Conservation (phyloP, 2,329 filamentous ascomycete genomes). For the Macroventuria anomochaeta region DNA sequence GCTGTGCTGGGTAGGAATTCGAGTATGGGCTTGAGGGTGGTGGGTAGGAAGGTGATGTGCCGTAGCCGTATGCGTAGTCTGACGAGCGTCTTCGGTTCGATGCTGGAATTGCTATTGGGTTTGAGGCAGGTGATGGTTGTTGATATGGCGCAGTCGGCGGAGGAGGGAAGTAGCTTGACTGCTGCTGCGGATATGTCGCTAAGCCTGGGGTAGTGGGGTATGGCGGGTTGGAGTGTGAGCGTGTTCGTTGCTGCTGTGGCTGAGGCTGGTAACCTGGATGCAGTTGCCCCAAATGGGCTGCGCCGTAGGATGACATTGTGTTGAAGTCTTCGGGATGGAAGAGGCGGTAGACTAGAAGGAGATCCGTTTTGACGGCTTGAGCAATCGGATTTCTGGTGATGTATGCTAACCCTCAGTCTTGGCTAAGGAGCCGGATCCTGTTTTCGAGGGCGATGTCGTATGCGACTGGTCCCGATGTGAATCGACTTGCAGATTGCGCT, state of each 20-base stretch:
- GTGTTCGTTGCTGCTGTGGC: slow-evolving; percentile 12
- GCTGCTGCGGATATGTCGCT: slow-evolving; percentile 13
- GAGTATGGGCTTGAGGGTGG: not conserved
- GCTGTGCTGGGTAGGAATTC: slow-evolving; percentile 4
- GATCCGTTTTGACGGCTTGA: slow-evolving; percentile 8
- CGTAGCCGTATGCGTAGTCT: slow-evolving; percentile 1
- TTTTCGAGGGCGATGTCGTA: slow-evolving; percentile 15
- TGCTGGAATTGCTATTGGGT: slow-evolving; percentile 9
- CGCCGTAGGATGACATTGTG: slow-evolving; percentile 34
- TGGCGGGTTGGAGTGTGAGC: slow-evolving; percentile 20
- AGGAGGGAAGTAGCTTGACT: slow-evolving; percentile 16
- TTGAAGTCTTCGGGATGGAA: slow-evolving; percentile 15
- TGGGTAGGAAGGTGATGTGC: slow-evolving; percentile 5
- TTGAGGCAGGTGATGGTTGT: slow-evolving; percentile 2
- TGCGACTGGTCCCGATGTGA: slow-evolving; percentile 15
- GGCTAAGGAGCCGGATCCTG: slow-evolving; percentile 11
- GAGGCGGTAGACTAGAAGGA: slow-evolving; percentile 10
- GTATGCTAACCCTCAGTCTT: slow-evolving; percentile 8
- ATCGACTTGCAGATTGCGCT: slow-evolving; percentile 7
- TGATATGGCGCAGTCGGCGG: slow-evolving; percentile 9
- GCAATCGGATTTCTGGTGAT: not conserved
- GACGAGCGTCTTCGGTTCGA: slow-evolving; percentile 1
- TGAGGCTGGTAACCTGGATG: slow-evolving; percentile 21
- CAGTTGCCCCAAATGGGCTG: slow-evolving; percentile 23
- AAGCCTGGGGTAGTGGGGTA: slow-evolving; percentile 23